phyloP scores from a whole-genome alignment of 495 filamentous ascomycete species.

The Neurospora sp. region DNA sequence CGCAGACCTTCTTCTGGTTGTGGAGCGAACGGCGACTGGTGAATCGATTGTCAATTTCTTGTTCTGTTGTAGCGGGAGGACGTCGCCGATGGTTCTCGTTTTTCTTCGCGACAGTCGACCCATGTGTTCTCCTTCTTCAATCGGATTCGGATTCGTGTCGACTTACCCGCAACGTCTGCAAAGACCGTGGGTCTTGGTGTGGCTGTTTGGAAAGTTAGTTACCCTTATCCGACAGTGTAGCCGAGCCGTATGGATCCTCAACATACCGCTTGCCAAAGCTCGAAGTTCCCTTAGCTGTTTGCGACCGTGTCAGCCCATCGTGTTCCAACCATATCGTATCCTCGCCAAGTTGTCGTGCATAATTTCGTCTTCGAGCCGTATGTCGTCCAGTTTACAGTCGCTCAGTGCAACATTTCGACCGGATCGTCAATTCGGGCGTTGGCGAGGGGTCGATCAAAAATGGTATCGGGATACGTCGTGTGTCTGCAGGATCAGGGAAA shows the following conservation, averaged over 20 bases:
- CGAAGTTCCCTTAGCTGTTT: slow-evolving; percentile 78
- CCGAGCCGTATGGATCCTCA: neutral
- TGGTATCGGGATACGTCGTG: neutral
- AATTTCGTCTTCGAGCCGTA: neutral
- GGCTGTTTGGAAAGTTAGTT: slow-evolving; percentile 32
- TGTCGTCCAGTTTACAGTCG: neutral
- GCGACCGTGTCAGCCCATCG: slow-evolving; percentile 21
- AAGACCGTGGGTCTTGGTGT: slow-evolving; percentile 99
- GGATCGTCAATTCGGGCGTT: neutral
- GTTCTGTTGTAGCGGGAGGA: neutral
- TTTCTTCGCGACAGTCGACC: neutral
- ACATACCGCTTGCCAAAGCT: slow-evolving; percentile 81
- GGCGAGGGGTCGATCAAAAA: neutral
- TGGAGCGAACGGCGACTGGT: slow-evolving; percentile 90
- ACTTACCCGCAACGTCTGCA: slow-evolving; percentile 98
- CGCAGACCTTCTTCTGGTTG: slow-evolving; percentile 98
- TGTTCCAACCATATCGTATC: neutral
- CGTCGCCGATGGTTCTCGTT: neutral
- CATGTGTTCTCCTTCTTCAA: slow-evolving; percentile 1
- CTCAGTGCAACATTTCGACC: neutral
- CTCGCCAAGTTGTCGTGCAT: neutral
- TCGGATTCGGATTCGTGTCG: slow-evolving; percentile 6
- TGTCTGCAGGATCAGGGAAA: slow-evolving; percentile 4
- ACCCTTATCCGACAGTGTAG: neutral
- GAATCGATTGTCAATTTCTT: slow-evolving; percentile 15